Conservation (phyloP, 768 basidiomycete species). For the Amyloporia xantha region DNA sequence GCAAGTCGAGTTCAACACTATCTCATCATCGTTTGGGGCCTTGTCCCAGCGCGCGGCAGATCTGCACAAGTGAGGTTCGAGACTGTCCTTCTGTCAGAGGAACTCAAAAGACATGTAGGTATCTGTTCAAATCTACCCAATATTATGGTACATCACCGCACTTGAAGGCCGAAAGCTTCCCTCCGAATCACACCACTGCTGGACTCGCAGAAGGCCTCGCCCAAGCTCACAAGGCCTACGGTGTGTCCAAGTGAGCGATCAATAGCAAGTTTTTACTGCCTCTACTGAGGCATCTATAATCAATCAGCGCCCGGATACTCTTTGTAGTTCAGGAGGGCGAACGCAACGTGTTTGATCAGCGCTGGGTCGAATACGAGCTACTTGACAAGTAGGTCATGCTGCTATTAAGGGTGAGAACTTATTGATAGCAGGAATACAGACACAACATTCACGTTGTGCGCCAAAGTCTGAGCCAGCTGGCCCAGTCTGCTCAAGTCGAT, state of each 20-base stretch:
- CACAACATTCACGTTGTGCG: slow-evolving; percentile 70
- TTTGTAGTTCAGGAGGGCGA: slow-evolving; percentile 89
- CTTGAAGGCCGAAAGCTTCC: slow-evolving; percentile 53
- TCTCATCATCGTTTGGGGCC: slow-evolving; percentile 84
- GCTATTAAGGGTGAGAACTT: background rate
- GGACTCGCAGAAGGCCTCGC: slow-evolving; percentile 74
- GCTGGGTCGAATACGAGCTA: slow-evolving; percentile 81
- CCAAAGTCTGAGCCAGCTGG: slow-evolving; percentile 70
- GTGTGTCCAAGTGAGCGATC: slow-evolving; percentile 37
- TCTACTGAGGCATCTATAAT: background rate
- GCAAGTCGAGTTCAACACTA: slow-evolving; percentile 98
- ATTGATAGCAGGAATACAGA: slow-evolving; percentile 36
- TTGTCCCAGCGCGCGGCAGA: slow-evolving; percentile 62
- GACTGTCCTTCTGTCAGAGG: background rate
- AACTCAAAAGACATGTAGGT: slow-evolving; percentile 35
- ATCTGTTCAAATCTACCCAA: slow-evolving; percentile 54
- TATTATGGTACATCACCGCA: slow-evolving; percentile 58
- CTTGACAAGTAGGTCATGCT: slow-evolving; percentile 59
- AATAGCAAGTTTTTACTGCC: background rate
- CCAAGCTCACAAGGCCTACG: slow-evolving; percentile 72
- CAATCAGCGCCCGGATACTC: slow-evolving; percentile 49
- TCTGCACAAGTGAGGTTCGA: slow-evolving; percentile 60
- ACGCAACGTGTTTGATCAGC: slow-evolving; percentile 93
- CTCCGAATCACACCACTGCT: slow-evolving; percentile 62
- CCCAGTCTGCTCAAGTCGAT: slow-evolving; percentile 47